Conservation (phyloP, 2,329 filamentous ascomycete species). For the Nakataea oryzae region DNA sequence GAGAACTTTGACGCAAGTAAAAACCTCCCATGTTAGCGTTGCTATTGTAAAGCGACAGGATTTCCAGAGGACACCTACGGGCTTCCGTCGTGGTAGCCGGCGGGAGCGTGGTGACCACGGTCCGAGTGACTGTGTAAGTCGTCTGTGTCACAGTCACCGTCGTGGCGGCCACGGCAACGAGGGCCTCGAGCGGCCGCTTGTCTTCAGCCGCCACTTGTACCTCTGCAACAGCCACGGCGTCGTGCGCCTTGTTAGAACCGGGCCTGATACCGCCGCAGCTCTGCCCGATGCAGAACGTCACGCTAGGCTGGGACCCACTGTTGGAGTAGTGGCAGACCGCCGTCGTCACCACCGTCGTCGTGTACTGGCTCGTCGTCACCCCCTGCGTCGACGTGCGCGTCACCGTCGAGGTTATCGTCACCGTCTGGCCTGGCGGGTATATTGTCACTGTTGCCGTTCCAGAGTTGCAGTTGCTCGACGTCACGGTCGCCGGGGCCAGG, state of each 20-base stretch:
- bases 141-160: constrained; percentile 26
- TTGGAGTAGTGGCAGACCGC: constrained; percentile 23
- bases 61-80: not conserved
- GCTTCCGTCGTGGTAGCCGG: constrained; percentile 21
- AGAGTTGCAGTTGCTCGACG: constrained; percentile 19
- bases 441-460: constrained; percentile 23
- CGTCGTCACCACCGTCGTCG: constrained; percentile 20
- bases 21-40: not conserved
- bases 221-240: not conserved
- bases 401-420: constrained; percentile 18
- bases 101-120: constrained; percentile 20
- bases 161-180: constrained; percentile 17
- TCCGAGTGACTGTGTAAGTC: constrained; percentile 23
- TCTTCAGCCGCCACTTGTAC: constrained; percentile 1
- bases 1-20: constrained; percentile 12
- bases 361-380: constrained; percentile 18
- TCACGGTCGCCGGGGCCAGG: constrained; percentile 20
- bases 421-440: constrained; percentile 19
- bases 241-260: not conserved
- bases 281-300: constrained; percentile 3
- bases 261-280: not conserved
- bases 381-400: constrained; percentile 21
- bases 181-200: constrained; percentile 11
- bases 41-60: not conserved
- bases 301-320: constrained; percentile 7